Conservation (phyloP, 1,284 basidiomycete species). For the Austropuccinia psidii region DNA sequence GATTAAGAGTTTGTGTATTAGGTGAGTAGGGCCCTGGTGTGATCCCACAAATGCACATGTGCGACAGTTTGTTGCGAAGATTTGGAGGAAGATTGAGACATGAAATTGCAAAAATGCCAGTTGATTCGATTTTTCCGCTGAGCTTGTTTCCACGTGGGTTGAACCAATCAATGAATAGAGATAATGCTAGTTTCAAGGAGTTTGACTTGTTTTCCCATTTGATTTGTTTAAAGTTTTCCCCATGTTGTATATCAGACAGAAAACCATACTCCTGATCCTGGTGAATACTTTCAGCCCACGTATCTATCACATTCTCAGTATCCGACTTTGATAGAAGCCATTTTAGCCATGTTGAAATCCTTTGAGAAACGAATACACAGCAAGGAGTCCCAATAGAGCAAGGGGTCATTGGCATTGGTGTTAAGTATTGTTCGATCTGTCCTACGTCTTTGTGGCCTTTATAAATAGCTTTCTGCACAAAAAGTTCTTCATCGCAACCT, state of each 20-base stretch:
- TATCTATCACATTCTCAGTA: slow-evolving; percentile 12
- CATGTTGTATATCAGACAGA: slow-evolving; percentile 13
- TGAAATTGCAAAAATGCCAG: slow-evolving; percentile 32
- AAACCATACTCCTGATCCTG: background rate
- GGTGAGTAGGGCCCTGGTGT: slow-evolving; percentile 36
- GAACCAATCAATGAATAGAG: slow-evolving; percentile 37
- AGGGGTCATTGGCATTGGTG: background rate
- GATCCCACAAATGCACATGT: slow-evolving; percentile 35
- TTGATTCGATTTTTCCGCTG: slow-evolving; percentile 18
- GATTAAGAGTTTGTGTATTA: slow-evolving; percentile 30
- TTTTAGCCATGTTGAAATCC: background rate
- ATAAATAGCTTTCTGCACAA: background rate
- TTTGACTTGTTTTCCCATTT: background rate
- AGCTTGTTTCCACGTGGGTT: slow-evolving; percentile 35
- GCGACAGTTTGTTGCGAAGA: slow-evolving; percentile 20
- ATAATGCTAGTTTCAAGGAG: slow-evolving; percentile 6
- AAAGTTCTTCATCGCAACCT: slow-evolving; percentile 12
- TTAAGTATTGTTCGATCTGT: background rate
- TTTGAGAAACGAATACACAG: slow-evolving; percentile 1
- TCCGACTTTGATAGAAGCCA: slow-evolving; percentile 13
- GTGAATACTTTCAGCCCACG: background rate
- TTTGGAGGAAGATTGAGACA: slow-evolving; percentile 37
- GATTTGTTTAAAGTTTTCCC: background rate
- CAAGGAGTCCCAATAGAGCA: background rate
- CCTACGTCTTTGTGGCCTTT: background rate